Conservation (phyloP, 2,329 filamentous ascomycete species). For the Mollisiaceae sp. region DNA sequence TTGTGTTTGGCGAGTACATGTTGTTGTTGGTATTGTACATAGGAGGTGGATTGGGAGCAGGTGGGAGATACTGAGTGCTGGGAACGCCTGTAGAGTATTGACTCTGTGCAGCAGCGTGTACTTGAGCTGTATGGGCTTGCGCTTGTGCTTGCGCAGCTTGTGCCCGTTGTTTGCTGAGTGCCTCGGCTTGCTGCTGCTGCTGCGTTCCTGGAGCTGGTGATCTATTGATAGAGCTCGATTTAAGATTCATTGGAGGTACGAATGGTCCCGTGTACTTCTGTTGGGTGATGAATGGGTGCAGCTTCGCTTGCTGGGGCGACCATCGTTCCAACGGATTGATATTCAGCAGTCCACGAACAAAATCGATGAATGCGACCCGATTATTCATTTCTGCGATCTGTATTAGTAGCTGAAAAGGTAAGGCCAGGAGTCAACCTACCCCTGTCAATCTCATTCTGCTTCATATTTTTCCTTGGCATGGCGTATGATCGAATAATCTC, state of each 20-base stretch:
- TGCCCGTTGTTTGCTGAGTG: constrained; percentile 88
- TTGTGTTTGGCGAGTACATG: constrained; percentile 72
- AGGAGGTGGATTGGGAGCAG: constrained; percentile 53
- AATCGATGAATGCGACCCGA: constrained; percentile 95
- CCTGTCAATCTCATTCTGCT: constrained; percentile 93
- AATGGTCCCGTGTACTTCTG: constrained; percentile 97
- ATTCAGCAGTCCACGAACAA: constrained; percentile 88
- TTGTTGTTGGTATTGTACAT: constrained; percentile 85
- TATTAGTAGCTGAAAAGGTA: constrained; percentile 22
- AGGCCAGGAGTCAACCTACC: constrained; percentile 60
- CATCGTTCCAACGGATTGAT: constrained; percentile 96
- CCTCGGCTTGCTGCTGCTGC: constrained; percentile 94
- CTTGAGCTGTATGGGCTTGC: constrained; percentile 56
- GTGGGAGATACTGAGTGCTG: constrained; percentile 55
- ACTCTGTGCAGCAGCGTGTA: constrained; percentile 58
- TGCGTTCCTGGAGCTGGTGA: constrained; percentile 92
- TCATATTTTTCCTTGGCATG: constrained; percentile 99
- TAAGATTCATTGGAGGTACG: constrained; percentile 95
- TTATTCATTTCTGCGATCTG: constrained; percentile 88
- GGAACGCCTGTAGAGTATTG: constrained; percentile 63
- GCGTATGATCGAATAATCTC: constrained; percentile 98
- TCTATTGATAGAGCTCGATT: constrained; percentile 81
- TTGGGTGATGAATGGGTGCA: constrained; percentile 98
- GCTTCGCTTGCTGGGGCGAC: constrained; percentile 96
- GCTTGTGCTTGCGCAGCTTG: constrained; percentile 65